Conservation (phyloP, 2,329 filamentous ascomycete genomes). For the Colletotrichum sansevieriae region DNA sequence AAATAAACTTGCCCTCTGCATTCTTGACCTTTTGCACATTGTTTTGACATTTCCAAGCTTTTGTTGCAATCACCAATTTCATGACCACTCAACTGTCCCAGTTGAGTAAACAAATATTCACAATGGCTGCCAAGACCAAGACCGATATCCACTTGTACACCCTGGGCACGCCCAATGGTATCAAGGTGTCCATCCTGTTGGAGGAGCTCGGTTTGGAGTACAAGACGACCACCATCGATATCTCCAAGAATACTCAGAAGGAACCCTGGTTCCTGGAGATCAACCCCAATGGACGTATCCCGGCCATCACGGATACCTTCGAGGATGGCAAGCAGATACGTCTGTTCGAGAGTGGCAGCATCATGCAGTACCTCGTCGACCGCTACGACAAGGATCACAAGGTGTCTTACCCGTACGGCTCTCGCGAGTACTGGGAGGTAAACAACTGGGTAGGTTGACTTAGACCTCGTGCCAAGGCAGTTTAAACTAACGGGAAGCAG, state of each 20-base stretch:
- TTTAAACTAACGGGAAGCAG: slow-evolving; percentile 48
- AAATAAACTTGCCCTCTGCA: slow-evolving; percentile 2
- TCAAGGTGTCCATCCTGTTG: slow-evolving; percentile 88
- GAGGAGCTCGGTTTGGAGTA: slow-evolving; percentile 90
- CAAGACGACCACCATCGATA: slow-evolving; percentile 76
- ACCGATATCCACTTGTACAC: slow-evolving; percentile 87
- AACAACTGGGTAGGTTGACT: slow-evolving; percentile 75
- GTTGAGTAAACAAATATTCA: slow-evolving; percentile 45
- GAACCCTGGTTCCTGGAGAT: slow-evolving; percentile 89
- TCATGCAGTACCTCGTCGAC: slow-evolving; percentile 86
- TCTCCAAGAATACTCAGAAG: slow-evolving; percentile 69
- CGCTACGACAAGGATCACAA: slow-evolving; percentile 86
- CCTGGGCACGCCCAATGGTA: slow-evolving; percentile 85
- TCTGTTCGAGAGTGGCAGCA: slow-evolving; percentile 86
- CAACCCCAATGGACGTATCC: slow-evolving; percentile 94
- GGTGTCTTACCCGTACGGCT: slow-evolving; percentile 81
- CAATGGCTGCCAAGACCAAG: slow-evolving; percentile 56
- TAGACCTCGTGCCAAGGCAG: not conserved
- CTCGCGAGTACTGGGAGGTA: slow-evolving; percentile 81
- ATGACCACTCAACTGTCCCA: slow-evolving; percentile 35
- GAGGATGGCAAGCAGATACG: slow-evolving; percentile 79
- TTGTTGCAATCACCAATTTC: not conserved
- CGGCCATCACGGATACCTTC: slow-evolving; percentile 85
- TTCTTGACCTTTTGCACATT: not conserved
- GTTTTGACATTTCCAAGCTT: not conserved